Evolutionary conservation across 2,329 filamentous ascomycete genomes (phyloP).

Genomic region (Reticulascus tulasneorum): DNA sequence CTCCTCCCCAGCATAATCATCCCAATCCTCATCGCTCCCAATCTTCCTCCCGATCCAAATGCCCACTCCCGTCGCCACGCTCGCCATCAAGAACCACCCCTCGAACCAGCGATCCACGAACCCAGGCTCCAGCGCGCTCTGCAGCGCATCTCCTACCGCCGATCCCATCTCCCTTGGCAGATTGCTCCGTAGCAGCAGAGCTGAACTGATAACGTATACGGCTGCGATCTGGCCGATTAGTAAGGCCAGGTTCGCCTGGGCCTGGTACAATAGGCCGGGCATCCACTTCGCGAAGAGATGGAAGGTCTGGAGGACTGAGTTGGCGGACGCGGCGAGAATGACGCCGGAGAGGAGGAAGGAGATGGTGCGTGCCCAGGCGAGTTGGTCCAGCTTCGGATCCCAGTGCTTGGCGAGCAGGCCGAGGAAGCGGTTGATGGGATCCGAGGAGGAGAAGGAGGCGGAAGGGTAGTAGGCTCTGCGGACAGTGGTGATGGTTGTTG

Average conservation of each 20-base stretch:
- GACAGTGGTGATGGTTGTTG: slow-evolving; percentile 65
- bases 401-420: slow-evolving; percentile 78
- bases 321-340: slow-evolving; percentile 77
- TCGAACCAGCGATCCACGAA: slow-evolving; percentile 86
- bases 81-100: slow-evolving; percentile 74
- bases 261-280: slow-evolving; percentile 66
- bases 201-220: slow-evolving; percentile 80
- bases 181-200: slow-evolving; percentile 72
- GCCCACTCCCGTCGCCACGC: slow-evolving; percentile 61
- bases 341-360: slow-evolving; percentile 79
- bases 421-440: slow-evolving; percentile 80
- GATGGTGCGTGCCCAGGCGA: slow-evolving; percentile 80
- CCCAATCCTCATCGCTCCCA: slow-evolving; percentile 51
- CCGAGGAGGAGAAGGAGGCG: slow-evolving; percentile 59
- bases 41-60: slow-evolving; percentile 69
- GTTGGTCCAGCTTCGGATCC: slow-evolving; percentile 77
- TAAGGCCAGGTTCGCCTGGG: slow-evolving; percentile 74
- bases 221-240: slow-evolving; percentile 77
- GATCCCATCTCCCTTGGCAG: slow-evolving; percentile 73
- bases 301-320: slow-evolving; percentile 80
- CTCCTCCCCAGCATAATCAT: slow-evolving; percentile 62
- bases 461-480: slow-evolving; percentile 50
- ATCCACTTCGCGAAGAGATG: slow-evolving; percentile 74
- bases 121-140: slow-evolving; percentile 67
- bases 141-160: slow-evolving; percentile 72